Evolutionary conservation across 805 yeast genomes (phyloP).

Genomic region (Candida dendrica): DNA sequence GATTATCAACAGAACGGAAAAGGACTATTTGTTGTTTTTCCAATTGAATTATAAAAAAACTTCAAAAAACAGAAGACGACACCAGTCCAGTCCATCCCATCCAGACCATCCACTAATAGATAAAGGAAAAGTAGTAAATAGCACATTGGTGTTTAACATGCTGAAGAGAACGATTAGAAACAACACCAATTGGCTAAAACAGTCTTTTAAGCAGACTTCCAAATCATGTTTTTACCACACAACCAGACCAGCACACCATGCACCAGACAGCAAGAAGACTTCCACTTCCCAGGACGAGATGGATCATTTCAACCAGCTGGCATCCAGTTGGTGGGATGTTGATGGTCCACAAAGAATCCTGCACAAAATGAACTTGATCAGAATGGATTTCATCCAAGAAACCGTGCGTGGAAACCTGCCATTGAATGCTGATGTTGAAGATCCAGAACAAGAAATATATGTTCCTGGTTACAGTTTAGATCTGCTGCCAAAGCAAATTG

Average conservation of each 20-base stretch:
- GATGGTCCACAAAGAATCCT: constrained; percentile 88
- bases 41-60: too few species aligned
- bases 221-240: neutral
- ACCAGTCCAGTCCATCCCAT: too few species aligned
- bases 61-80: too few species aligned
- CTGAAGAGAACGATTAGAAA: neutral
- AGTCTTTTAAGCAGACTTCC: neutral
- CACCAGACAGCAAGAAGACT: constrained; percentile 10
- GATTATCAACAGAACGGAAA: too few species aligned
- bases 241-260: neutral
- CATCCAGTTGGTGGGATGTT: constrained; percentile 98
- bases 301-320: constrained; percentile 77
- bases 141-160: neutral
- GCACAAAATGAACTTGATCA: constrained; percentile 86
- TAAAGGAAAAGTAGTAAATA: too few species aligned
- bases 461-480: constrained; percentile 73
- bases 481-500: constrained; percentile 54
- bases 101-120: too few species aligned
- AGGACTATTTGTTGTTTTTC: too few species aligned
- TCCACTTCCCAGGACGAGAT: constrained; percentile 56
- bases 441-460: constrained; percentile 44
- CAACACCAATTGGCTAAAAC: neutral
- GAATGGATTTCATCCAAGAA: constrained; percentile 79
- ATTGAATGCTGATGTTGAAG: constrained; percentile 12
- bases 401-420: constrained; percentile 34